A percentile compares a stretch with the other conserved stretches of the same genome.
Conservation (phyloP, 2,329 filamentous ascomycete genomes). For the Escovopsis sp. region DNA sequence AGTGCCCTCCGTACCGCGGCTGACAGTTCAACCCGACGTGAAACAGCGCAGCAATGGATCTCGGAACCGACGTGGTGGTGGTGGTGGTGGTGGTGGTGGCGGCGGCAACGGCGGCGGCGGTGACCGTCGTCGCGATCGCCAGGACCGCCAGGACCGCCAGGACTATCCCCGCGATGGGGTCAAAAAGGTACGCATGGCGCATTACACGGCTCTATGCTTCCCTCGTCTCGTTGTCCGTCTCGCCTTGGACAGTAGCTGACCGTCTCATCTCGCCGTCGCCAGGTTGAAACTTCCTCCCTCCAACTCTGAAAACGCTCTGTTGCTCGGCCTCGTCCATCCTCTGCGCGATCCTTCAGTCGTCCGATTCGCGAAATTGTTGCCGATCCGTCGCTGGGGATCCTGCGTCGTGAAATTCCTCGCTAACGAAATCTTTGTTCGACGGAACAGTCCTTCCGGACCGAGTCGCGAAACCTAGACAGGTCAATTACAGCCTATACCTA, state of each 20-base stretch:
- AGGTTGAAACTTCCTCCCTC: slow-evolving; percentile 18
- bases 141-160: slow-evolving; percentile 21
- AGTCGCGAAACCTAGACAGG: slow-evolving; percentile 56
- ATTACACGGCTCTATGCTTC: neutral
- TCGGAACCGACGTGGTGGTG: slow-evolving; percentile 20
- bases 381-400: slow-evolving; percentile 14
- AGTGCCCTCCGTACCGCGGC: slow-evolving; percentile 1
- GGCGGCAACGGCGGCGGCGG: slow-evolving; percentile 48
- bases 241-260: neutral
- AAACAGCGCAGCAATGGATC: slow-evolving; percentile 19
- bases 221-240: neutral
- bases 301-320: slow-evolving; percentile 8
- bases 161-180: slow-evolving; percentile 65
- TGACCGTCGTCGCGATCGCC: slow-evolving; percentile 19
- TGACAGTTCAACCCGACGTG: slow-evolving; percentile 2
- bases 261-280: slow-evolving; percentile 8
- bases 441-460: slow-evolving; percentile 44
- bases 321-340: slow-evolving; percentile 16
- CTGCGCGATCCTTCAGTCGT: slow-evolving; percentile 14
- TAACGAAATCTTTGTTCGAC: slow-evolving; percentile 21
- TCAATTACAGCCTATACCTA: slow-evolving; percentile 23
- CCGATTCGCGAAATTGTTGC: slow-evolving; percentile 17
- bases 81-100: slow-evolving; percentile 43
- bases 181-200: slow-evolving; percentile 55
- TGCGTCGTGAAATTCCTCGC: slow-evolving; percentile 20